phyloP scores from a whole-genome alignment of 441 rosid genomes.

The Pelargonium australe region DNA sequence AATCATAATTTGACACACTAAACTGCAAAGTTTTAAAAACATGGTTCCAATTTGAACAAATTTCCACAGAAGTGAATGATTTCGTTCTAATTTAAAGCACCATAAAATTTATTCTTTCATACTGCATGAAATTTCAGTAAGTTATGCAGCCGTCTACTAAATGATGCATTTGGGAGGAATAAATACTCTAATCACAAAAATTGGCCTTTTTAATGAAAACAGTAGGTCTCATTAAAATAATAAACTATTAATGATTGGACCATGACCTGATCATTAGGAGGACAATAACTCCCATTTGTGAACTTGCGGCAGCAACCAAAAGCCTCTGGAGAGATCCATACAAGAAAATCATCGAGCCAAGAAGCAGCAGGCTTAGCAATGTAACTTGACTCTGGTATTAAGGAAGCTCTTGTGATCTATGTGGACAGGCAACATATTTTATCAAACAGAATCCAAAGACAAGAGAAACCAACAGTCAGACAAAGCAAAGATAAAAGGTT shows the following conservation, averaged over 20 bases:
- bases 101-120: background rate
- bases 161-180: constrained; percentile 1
- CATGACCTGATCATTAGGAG: constrained; percentile 91
- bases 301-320: constrained; percentile 97
- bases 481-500: constrained; percentile 5
- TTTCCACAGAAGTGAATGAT: background rate
- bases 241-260: constrained; percentile 17
- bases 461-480: background rate
- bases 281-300: constrained; percentile 88
- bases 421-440: constrained; percentile 15
- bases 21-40: background rate
- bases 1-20: background rate
- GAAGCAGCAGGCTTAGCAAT: constrained; percentile 99
- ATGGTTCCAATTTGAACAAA: constrained; percentile 3
- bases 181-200: background rate
- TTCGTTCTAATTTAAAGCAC: background rate
- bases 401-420: constrained; percentile 84
- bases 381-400: constrained; percentile 73
- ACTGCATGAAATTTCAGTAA: background rate
- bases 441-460: constrained; percentile 12
- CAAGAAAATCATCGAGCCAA: constrained; percentile 98
- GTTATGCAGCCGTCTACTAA: constrained; percentile 1
- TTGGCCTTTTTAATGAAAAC: constrained; percentile 7
- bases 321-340: constrained; percentile 99
- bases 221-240: constrained; percentile 2